Percentiles rank a stretch among this genome's conserved stretches.
phyloP scores from a whole-genome alignment of 345 rosid genomes.

The Populus ilicifolia region DNA sequence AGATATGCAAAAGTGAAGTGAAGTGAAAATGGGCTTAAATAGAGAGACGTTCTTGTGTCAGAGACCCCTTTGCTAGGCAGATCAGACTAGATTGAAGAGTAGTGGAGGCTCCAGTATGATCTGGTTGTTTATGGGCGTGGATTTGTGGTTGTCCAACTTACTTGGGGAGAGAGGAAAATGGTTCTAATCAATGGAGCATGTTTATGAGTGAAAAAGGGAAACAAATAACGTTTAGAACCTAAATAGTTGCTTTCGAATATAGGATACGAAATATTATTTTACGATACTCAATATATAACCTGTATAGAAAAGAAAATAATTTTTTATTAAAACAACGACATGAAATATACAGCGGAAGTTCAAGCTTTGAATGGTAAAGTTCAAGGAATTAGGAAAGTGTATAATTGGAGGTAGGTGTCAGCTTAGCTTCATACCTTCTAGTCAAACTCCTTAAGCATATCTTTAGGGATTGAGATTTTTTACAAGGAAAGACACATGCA shows the following conservation, averaged over 20 bases:
- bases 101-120: not conserved
- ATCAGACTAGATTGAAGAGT: not conserved
- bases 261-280: too few species aligned
- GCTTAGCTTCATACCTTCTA: not conserved
- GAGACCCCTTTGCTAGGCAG: not conserved
- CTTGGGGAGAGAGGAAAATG: not conserved
- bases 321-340: too few species aligned
- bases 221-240: too few species aligned
- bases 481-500: not conserved
- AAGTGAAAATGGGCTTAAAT: not conserved
- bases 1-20: not conserved
- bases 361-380: too few species aligned
- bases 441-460: not conserved
- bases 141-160: conserved; percentile 21
- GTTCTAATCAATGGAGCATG: not conserved
- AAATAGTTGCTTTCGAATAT: too few species aligned
- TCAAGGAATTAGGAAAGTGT: not conserved
- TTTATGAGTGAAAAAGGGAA: not conserved
- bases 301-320: too few species aligned
- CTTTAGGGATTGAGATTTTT: not conserved
- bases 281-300: too few species aligned
- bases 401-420: not conserved
- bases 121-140: not conserved
- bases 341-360: too few species aligned
- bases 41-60: not conserved